Base-by-base conservation (phyloP, 2,329 filamentous ascomycete species). In the Parastagonospora avenae region DNA sequence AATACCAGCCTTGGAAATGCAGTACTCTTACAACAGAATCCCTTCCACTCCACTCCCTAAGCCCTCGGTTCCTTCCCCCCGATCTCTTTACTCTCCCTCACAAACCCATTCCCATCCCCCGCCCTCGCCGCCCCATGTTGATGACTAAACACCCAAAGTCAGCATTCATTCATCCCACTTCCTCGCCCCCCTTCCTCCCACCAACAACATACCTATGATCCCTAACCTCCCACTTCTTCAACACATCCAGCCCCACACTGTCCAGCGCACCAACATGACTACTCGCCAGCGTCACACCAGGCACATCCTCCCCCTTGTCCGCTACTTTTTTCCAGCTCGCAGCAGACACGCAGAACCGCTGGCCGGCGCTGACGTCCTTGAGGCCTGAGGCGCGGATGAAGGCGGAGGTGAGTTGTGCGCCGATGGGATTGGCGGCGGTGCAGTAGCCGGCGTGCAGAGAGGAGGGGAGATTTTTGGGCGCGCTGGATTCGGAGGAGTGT, bases 331-430 rank as follows among this genome's bases (percentile, higher is more conserved):
- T 80, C 82, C 82, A 86, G 31, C 79, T 71, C 9, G 68, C 70
- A 0, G 81, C 82, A 57, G 83, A 85, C 4, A 86, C 71, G 63
- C 84, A 87, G 78, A 83, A 85, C 60, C 80, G 81, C 55, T 80
- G 81, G 4, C 83, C 83, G 4, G 74, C 79, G 19, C 74, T 80
- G 41, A 86, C 75, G 8, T 83, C 83, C 84, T 32, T 77, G 8
- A 76, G 74, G 28, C 82, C 79, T 15, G 78, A 77, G 73, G 82
- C 85, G 64, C 85, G 81, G 16, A 86, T 79, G 71, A 86, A 87
- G 57, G 81, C 77, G 52, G 82, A 77, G 24, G 82, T 84, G 3
- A 86, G 75, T 32, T 80, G 76, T 24, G 74, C 75, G n/a, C 83
- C 84, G 31, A 86, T 75, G 29, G 81, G 64, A 36, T 62, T 55